These are phyloP conservation scores for Starmera quercuum DNA, from an alignment of 805 yeast species.

Conservation along the genomic window DNA sequence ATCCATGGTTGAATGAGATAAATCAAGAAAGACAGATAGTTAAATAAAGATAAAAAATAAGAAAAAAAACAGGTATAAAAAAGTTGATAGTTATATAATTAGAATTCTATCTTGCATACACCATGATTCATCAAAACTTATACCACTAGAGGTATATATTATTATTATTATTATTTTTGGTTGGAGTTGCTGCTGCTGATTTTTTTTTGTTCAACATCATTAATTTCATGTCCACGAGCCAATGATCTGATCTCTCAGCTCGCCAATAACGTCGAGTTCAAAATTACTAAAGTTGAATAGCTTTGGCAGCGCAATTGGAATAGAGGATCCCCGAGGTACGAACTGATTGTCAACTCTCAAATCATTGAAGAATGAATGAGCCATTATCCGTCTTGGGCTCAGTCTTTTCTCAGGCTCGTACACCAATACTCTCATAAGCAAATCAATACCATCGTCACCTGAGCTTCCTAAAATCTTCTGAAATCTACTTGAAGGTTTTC, in stretches of 20 bases:
- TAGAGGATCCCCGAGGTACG: conserved; percentile 49
- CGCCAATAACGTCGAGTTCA: conserved; percentile 46
- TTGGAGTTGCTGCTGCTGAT: too few relatives aligned
- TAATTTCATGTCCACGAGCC: too few relatives aligned
- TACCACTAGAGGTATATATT: too few relatives aligned
- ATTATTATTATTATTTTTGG: too few relatives aligned
- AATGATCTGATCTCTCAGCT: conserved; percentile 14
- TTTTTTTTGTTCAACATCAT: too few relatives aligned
- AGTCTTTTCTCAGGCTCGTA: conserved; percentile 85
- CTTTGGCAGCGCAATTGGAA: conserved; percentile 34
- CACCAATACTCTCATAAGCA: conserved; percentile 72
- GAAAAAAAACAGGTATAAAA: too few relatives aligned
- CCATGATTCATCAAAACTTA: too few relatives aligned
- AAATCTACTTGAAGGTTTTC: conserved; percentile 48
- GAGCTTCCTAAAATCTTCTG: conserved; percentile 68
- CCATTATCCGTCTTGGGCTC: conserved; percentile 72
- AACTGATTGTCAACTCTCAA: conserved; percentile 48
- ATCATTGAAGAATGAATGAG: conserved; percentile 87
- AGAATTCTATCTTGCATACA: too few relatives aligned
- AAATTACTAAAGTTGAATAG: conserved; percentile 67
- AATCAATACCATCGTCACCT: conserved; percentile 79
- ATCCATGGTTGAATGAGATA: too few relatives aligned
- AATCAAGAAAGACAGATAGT: too few relatives aligned
- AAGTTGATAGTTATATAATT: too few relatives aligned
- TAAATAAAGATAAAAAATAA: too few relatives aligned